Evolutionary conservation across 441 rosid genomes (phyloP).

Genomic region (Gossypium davidsonii): DNA sequence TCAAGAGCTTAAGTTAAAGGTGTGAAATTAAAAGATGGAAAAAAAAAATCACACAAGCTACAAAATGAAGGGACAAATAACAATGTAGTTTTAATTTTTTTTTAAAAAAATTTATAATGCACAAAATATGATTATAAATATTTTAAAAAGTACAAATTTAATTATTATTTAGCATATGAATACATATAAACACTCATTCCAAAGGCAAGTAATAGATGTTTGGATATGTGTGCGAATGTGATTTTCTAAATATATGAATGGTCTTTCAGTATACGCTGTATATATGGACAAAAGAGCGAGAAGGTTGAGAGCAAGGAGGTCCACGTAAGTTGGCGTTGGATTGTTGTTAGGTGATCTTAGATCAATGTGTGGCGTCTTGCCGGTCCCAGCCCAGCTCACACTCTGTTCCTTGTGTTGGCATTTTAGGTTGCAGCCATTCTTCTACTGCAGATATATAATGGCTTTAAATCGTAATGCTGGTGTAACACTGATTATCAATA

Average conservation of each 20-base stretch:
- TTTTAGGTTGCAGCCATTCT: neutral
- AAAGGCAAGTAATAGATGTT: too few species aligned
- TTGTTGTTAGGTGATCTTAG: neutral
- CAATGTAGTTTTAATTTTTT: too few species aligned
- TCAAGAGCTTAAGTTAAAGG: too few species aligned
- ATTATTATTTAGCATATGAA: too few species aligned
- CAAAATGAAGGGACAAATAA: too few species aligned
- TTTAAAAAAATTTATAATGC: too few species aligned
- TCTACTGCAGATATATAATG: neutral
- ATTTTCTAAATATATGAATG: neutral
- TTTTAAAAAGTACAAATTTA: too few species aligned
- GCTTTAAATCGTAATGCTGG: conserved; percentile 1
- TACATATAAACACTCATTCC: too few species aligned
- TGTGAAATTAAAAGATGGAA: too few species aligned
- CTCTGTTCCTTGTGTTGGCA: conserved; percentile 2
- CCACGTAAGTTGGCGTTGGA: neutral
- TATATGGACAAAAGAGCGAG: neutral
- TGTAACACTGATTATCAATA: neutral
- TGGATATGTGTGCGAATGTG: neutral
- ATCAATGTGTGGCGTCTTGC: neutral
- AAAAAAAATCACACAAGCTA: too few species aligned
- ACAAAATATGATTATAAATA: too few species aligned
- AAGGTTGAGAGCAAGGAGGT: neutral
- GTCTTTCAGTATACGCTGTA: neutral
- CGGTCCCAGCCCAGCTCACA: conserved; percentile 4